Percentiles rank a stretch among this genome's conserved stretches.
These are phyloP conservation scores for Neopestalotiopsis clavispora DNA, from an alignment of 2,329 filamentous ascomycete genomes.

Conservation along the genomic window DNA sequence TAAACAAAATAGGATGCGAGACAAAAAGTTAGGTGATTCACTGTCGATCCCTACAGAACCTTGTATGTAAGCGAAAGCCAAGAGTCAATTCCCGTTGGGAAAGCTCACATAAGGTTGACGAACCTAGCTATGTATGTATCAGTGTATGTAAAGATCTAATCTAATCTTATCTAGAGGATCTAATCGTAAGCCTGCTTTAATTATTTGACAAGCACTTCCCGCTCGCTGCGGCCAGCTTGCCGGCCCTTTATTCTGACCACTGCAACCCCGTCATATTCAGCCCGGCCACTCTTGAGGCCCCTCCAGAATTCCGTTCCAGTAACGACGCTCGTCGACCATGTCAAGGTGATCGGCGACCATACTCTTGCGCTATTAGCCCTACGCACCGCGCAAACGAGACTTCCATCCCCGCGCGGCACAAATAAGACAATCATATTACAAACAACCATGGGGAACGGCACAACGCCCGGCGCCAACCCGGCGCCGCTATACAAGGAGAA, in stretches of 20 bases:
- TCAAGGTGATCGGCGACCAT: too few species aligned
- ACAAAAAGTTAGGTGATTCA: not conserved
- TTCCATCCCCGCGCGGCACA: too few species aligned
- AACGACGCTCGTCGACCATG: too few species aligned
- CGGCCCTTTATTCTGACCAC: not conserved
- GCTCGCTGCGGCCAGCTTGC: not conserved
- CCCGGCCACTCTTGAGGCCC: too few species aligned
- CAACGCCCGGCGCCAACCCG: constrained; percentile 30
- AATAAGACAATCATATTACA: not conserved
- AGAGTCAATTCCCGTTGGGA: not conserved
- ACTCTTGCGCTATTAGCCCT: too few species aligned
- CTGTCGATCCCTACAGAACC: not conserved
- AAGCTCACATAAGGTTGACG: not conserved
- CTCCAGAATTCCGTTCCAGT: too few species aligned
- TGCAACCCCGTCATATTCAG: too few species aligned
- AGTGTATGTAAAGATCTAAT: not conserved
- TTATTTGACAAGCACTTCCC: not conserved
- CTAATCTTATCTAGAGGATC: not conserved
- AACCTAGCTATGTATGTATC: not conserved
- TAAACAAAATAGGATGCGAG: not conserved
- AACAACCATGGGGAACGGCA: constrained; percentile 12
- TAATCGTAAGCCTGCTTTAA: not conserved
- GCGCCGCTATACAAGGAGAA: constrained; percentile 34
- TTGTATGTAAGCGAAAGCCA: not conserved
- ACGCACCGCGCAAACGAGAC: too few species aligned